Percentiles rank a stretch among this genome's conserved stretches.
Evolutionary conservation across 2,329 filamentous ascomycete species (phyloP).

Genomic region (Alternaria infectoria): DNA sequence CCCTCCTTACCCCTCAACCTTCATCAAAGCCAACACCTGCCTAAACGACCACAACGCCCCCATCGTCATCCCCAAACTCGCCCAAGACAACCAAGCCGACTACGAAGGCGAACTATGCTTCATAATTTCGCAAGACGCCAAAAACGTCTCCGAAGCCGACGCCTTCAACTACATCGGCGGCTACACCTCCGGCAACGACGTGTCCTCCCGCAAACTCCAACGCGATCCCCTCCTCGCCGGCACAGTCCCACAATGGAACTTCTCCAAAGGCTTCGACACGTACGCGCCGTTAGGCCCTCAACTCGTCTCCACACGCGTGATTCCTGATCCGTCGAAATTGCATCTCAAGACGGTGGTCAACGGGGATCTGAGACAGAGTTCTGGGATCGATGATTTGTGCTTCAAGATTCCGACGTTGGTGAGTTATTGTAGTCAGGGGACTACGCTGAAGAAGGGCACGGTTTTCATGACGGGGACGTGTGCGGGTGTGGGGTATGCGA

Average conservation of each 20-base stretch:
- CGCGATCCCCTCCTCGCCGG: conserved; percentile 58
- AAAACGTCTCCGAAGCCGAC: conserved; percentile 54
- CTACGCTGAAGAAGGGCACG: conserved; percentile 55
- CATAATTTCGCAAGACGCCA: conserved; percentile 60
- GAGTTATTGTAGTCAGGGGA: conserved; percentile 55
- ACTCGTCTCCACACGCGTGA: conserved; percentile 52
- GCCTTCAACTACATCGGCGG: conserved; percentile 60
- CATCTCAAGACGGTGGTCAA: conserved; percentile 57
- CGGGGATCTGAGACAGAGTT: conserved; percentile 56
- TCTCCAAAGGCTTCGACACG: conserved; percentile 64
- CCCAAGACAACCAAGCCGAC: conserved; percentile 56
- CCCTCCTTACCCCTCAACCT: conserved; percentile 58
- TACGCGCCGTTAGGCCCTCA: conserved; percentile 61
- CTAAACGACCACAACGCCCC: conserved; percentile 49
- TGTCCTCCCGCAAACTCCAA: conserved; percentile 61
- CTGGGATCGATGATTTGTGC: conserved; percentile 56
- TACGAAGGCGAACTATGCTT: conserved; percentile 52
- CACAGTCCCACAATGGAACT: conserved; percentile 63
- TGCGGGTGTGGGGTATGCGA: conserved; percentile 49
- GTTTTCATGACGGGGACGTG: conserved; percentile 59
- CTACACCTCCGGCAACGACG: conserved; percentile 63
- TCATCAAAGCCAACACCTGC: conserved; percentile 57
- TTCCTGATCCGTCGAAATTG: conserved; percentile 54
- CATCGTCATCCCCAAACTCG: conserved; percentile 57
- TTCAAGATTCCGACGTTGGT: conserved; percentile 57